phyloP scores from a whole-genome alignment of 352 stramenopile species.

The Halophytophthora polymorphica region DNA sequence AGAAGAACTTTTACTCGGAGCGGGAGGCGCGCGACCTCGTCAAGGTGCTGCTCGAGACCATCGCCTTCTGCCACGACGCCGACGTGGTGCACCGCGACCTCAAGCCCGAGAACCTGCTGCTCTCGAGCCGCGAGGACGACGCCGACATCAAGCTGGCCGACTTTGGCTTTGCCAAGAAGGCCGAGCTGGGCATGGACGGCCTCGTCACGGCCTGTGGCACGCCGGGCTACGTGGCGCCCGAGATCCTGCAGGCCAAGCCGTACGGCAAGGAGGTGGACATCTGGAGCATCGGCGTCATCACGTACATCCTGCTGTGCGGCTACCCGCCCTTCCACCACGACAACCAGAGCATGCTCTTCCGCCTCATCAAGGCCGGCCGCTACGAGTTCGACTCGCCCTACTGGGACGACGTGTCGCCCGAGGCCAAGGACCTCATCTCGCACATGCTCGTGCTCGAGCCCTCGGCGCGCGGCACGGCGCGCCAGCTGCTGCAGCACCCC shows the following conservation, averaged over 20 bases:
- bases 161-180: constrained; percentile 83
- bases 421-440: constrained; percentile 88
- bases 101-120: constrained; percentile 96
- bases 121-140: constrained; percentile 66
- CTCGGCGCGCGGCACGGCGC: constrained; percentile 66
- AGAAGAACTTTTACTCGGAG: constrained; percentile 87
- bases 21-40: constrained; percentile 75
- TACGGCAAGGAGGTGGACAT: constrained; percentile 85
- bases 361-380: constrained; percentile 61
- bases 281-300: constrained; percentile 90
- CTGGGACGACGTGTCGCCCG: constrained; percentile 70
- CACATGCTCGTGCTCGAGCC: constrained; percentile 89
- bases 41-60: constrained; percentile 74
- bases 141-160: constrained; percentile 82
- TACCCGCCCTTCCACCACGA: constrained; percentile 89
- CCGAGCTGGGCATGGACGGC: constrained; percentile 46
- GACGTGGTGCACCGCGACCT: constrained; percentile 93
- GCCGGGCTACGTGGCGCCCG: constrained; percentile 70
- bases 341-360: constrained; percentile 88
- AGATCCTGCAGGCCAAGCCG: constrained; percentile 69
- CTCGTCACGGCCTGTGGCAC: constrained; percentile 72
- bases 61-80: constrained; percentile 82
- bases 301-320: constrained; percentile 81
- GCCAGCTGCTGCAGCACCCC: constrained; percentile 72
- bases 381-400: constrained; percentile 82